phyloP scores from a whole-genome alignment of 768 basidiomycete species.

The Favolaschia claudopus region DNA sequence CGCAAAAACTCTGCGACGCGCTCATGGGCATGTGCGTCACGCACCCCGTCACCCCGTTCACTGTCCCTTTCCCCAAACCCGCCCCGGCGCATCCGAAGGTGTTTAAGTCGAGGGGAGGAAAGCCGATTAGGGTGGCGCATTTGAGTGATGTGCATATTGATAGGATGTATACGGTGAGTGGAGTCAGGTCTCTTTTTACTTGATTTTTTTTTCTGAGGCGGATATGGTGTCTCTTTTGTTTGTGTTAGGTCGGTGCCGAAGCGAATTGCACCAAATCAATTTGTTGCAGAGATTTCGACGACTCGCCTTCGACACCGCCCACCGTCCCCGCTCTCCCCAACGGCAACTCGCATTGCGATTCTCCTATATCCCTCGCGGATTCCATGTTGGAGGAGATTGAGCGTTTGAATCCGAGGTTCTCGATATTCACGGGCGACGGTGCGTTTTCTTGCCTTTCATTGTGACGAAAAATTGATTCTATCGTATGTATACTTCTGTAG shows the following conservation, averaged over 20 bases:
- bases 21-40: too few species aligned
- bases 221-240: neutral
- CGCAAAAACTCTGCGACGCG: too few species aligned
- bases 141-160: too few species aligned
- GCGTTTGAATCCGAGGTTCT: too few species aligned
- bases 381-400: slow-evolving; percentile 40
- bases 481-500: too few species aligned
- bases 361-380: slow-evolving; percentile 36
- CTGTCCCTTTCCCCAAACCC: slow-evolving; percentile 30
- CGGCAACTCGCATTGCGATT: too few species aligned
- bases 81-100: slow-evolving; percentile 15
- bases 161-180: slow-evolving; percentile 35
- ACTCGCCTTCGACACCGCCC: too few species aligned
- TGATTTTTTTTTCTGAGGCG: neutral
- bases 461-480: too few species aligned
- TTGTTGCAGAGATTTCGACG: too few species aligned
- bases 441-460: too few species aligned
- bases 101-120: slow-evolving; percentile 9
- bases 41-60: slow-evolving; percentile 17
- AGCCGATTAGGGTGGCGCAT: slow-evolving; percentile 39
- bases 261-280: slow-evolving; percentile 42
- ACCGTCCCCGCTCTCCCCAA: too few species aligned
- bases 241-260: slow-evolving; percentile 33
- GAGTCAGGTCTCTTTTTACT: neutral
- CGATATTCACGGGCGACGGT: too few species aligned